Evolutionary conservation across 116 monocot genomes (phyloP), one percentile per base, ranked within the genome.

Genomic region (Zostera marina): DNA sequence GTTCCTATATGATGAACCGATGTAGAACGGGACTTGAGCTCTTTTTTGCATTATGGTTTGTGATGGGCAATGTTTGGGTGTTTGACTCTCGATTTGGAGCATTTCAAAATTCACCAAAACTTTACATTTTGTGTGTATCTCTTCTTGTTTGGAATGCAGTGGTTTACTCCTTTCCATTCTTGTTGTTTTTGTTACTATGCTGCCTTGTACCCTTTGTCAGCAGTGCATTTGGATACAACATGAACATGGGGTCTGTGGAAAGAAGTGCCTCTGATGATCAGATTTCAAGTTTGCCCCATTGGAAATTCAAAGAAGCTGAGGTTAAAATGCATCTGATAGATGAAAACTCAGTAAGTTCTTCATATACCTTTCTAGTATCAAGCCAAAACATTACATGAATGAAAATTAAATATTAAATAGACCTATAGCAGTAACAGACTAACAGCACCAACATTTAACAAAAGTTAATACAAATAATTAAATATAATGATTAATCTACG

Each of bases 51-150:
- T 69, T 84, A 42, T 94, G 88, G 94, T 94, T 94, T 55, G 88
- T 94, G 62, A 78, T 88, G 82, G 94, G 94, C n/a, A 94, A 88
- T 39, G 79, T 94, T 8, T 94, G 94, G 94, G 68, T 94, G 32
- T 88, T 93, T 47, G 88, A 93, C 59, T 44, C 85, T 4, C 65
- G 82, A 8, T 49, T 65, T 61, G 74, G 41, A 54, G 68, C 80
- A 5, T 84, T 77, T 51, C 11, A 52, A 42, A 4, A 53, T 7
- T 70, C 88, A 2, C 88, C 85, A 6, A 78, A 48, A 58, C 76
- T 96, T 52, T 76, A 82, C n/a, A 26, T 46, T 7, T 85, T 96
- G 4, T 77, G 94, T 77, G 20, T 85, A 38, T 14, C 53, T 1
- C 66, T 96, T 14, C 76, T 96, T 16, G 66, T 81, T 0, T 88